Conservation (phyloP, 495 filamentous ascomycete species). For the Penicillium macrosclerotiorum region DNA sequence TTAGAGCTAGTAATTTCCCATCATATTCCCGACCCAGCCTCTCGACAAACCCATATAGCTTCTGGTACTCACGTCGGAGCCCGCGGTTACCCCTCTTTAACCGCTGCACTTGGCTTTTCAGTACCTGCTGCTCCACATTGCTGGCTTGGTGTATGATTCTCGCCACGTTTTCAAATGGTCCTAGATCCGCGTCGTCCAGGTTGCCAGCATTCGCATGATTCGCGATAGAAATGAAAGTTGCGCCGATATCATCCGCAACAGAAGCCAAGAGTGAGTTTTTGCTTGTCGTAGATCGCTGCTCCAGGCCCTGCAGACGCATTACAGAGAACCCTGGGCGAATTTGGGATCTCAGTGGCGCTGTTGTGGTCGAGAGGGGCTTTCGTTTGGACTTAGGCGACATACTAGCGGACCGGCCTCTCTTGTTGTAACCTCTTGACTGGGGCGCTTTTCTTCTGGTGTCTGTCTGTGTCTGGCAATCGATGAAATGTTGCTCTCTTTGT, state of each 20-base stretch:
- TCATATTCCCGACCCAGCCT: constrained; percentile 10
- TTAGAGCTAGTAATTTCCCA: constrained; percentile 3
- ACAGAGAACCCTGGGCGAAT: neutral
- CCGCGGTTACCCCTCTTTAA: constrained; percentile 13
- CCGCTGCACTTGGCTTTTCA: constrained; percentile 12
- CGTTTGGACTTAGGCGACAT: too few species aligned
- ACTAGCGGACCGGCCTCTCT: too few species aligned
- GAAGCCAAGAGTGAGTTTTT: constrained; percentile 26
- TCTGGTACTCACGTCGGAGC: constrained; percentile 13
- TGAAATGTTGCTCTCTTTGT: too few species aligned
- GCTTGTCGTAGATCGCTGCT: constrained; percentile 3
- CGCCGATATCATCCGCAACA: constrained; percentile 31
- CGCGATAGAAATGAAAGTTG: constrained; percentile 23
- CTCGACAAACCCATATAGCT: constrained; percentile 9
- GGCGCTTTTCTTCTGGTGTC: too few species aligned
- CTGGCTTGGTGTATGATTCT: too few species aligned
- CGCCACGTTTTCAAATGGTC: constrained; percentile 18
- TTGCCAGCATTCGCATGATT: constrained; percentile 14
- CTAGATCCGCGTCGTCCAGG: constrained; percentile 15
- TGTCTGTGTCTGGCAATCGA: too few species aligned
- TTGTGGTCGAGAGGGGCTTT: neutral
- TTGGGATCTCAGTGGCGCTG: neutral
- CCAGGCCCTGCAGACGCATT: constrained; percentile 22
- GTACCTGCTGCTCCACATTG: constrained; percentile 1
- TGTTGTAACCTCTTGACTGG: too few species aligned